Percentiles rank a stretch among this genome's conserved stretches.
Conservation (phyloP, 805 yeast genomes). For the Yarrowia porcina region DNA sequence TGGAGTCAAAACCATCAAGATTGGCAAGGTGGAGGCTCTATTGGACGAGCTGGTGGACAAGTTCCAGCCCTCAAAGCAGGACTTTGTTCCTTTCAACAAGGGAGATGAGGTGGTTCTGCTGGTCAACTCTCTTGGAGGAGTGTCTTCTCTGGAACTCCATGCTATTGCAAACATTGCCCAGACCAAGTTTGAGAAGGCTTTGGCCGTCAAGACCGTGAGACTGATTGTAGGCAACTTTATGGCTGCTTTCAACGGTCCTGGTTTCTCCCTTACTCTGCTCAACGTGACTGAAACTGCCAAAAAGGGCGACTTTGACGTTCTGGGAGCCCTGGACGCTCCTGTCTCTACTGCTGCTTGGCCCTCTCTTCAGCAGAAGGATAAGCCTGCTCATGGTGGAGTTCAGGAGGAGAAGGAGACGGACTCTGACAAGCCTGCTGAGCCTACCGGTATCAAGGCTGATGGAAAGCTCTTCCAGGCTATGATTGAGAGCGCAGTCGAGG, state of each 20-base stretch:
- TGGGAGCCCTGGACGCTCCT: constrained; percentile 62
- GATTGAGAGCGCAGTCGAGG: constrained; percentile 17
- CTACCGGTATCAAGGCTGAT: constrained; percentile 39
- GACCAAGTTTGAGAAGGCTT: constrained; percentile 50
- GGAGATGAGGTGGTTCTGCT: constrained; percentile 66
- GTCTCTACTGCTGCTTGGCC: constrained; percentile 83
- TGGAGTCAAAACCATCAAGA: constrained; percentile 61
- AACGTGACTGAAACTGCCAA: constrained; percentile 57
- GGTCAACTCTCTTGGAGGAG: constrained; percentile 86
- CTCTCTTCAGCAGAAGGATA: constrained; percentile 19
- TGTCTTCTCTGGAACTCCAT: constrained; percentile 72
- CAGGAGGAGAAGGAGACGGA: constrained; percentile 32
- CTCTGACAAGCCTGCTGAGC: constrained; percentile 29
- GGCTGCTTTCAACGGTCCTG: constrained; percentile 89
- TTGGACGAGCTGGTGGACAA: constrained; percentile 55
- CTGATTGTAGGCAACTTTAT: constrained; percentile 74
- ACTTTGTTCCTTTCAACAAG: constrained; percentile 65
- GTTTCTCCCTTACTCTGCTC: constrained; percentile 79
- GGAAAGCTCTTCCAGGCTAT: constrained; percentile 32
- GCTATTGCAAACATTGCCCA: constrained; percentile 65
- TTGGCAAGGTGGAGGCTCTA: constrained; percentile 67
- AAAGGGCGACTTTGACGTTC: constrained; percentile 40
- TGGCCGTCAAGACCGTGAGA: constrained; percentile 61
- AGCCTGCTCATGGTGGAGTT: constrained; percentile 28
- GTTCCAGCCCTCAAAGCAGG: constrained; percentile 72